Evolutionary conservation across 2,329 filamentous ascomycete species (phyloP), one percentile per base, ranked within the genome.

Genomic region (Trichoderma sp.): DNA sequence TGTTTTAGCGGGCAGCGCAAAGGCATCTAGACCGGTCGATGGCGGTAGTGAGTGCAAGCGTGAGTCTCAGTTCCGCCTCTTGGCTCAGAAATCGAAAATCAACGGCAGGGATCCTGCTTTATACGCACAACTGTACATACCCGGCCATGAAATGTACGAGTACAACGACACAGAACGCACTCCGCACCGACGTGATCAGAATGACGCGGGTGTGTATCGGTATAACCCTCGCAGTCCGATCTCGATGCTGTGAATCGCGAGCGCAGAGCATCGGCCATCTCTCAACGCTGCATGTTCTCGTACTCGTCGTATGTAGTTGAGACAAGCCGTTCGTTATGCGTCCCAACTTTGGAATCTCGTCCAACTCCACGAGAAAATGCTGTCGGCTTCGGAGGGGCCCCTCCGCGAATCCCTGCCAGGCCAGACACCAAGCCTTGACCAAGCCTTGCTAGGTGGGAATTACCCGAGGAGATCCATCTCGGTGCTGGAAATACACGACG

Each of bases 21-120:
- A 17, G 50, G 23, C 58, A 68, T 72, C 73, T 69, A 71, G 73
- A 74, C 67, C 71, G 72, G 70, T 71, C 73, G 12, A 72, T 50
- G 23, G 70, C 26, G 32, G 9, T 15, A 26, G 23, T 23, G 30
- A 32, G 43, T 43, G 55, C 53, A 39, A 64, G 70, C 64, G 64
- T 63, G 70, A 67, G 36, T 67, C 69, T 47, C 55, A 64, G n/a
- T 28, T 28, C 47, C 23, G 47, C 47, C 15, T 53, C 23, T 23
- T 23, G 32, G 8, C 50, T 67, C 32, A 36, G 47, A 30, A 57
- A 57, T 39, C 47, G 23, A 9, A 7, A 20, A 55, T 36, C 23
- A 26, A 15, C 26, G 15, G 30, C 23, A 32, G 23, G 23, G n/a
- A 43, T 59, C 36, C 23, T 4, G 61, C 39, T 43, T 43, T n/a